These are phyloP conservation scores for Rhodotorula sp. DNA, from an alignment of 1,284 basidiomycete genomes.

Conservation along the genomic window DNA sequence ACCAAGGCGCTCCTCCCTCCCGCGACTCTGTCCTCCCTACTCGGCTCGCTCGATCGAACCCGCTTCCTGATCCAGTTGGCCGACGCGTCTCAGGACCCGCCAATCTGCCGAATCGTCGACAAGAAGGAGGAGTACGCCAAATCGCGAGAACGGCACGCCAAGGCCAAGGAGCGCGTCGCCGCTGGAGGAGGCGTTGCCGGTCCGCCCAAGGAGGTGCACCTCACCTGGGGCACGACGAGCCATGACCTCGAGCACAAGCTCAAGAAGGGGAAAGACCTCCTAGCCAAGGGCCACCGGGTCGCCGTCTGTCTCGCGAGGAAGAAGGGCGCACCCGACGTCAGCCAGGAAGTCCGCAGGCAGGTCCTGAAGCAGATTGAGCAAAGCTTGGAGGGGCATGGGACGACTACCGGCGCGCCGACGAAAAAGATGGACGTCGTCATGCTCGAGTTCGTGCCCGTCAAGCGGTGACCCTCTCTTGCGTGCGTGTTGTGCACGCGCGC, in stretches of 20 bases:
- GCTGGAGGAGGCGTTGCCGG: neutral
- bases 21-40: slow-evolving; percentile 20
- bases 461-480: neutral
- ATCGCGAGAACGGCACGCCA: slow-evolving; percentile 41
- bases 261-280: slow-evolving; percentile 58
- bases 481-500: neutral
- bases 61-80: slow-evolving; percentile 33
- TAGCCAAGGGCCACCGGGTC: slow-evolving; percentile 62
- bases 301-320: slow-evolving; percentile 54
- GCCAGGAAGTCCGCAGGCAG: slow-evolving; percentile 8
- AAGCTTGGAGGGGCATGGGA: slow-evolving; percentile 15
- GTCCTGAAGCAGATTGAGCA: slow-evolving; percentile 19
- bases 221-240: slow-evolving; percentile 64
- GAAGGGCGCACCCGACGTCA: slow-evolving; percentile 16
- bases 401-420: slow-evolving; percentile 6
- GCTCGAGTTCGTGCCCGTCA: slow-evolving; percentile 23
- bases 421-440: slow-evolving; percentile 11
- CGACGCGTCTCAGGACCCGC: slow-evolving; percentile 33
- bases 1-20: slow-evolving; percentile 28
- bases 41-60: slow-evolving; percentile 32
- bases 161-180: slow-evolving; percentile 8
- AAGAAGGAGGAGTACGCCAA: slow-evolving; percentile 50
- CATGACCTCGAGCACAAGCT: slow-evolving; percentile 69
- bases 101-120: slow-evolving; percentile 50
- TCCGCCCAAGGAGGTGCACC: slow-evolving; percentile 64